Conservation (phyloP, 2,329 filamentous ascomycete genomes). For the Beauveria sp. region DNA sequence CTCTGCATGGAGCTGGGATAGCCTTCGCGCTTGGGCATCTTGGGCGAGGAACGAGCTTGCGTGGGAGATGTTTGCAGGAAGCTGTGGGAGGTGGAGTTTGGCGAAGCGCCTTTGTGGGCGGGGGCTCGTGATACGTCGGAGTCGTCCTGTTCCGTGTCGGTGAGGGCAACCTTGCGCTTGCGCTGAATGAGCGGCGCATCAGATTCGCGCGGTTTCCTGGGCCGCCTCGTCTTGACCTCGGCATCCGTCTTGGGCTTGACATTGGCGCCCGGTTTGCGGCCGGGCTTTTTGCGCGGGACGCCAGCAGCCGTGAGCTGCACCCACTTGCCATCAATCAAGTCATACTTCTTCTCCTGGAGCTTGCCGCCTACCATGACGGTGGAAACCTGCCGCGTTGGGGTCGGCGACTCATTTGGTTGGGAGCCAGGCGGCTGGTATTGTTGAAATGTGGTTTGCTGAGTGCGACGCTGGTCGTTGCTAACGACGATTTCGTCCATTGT, state of each 20-base stretch:
- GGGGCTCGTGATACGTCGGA: conserved; percentile 10
- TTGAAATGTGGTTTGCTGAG: conserved; percentile 22
- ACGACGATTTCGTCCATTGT: conserved; percentile 46
- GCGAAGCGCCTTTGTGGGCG: conserved; percentile 14
- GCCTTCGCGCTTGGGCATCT: conserved; percentile 44
- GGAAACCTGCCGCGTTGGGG: conserved; percentile 13
- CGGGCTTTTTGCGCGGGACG: conserved; percentile 55
- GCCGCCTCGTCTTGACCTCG: conserved; percentile 41
- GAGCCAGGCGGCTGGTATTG: conserved; percentile 19
- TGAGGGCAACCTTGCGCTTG: conserved; percentile 44
- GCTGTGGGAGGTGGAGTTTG: conserved; percentile 18
- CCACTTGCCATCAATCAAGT: conserved; percentile 30
- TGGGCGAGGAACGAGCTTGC: conserved; percentile 33
- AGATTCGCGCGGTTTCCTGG: conserved; percentile 52
- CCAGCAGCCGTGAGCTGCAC: conserved; percentile 50
- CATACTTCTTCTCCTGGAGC: conserved; percentile 22
- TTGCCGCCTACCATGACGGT: conserved; percentile 5
- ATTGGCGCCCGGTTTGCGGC: conserved; percentile 54
- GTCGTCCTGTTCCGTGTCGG: conserved; percentile 29
- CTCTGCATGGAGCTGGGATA: conserved; percentile 46
- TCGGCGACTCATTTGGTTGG: conserved; percentile 23
- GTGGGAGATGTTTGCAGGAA: conserved; percentile 19
- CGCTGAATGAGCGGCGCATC: conserved; percentile 47
- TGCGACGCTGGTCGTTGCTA: conserved; percentile 29
- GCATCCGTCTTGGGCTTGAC: conserved; percentile 37